Percentiles rank a stretch among this genome's conserved stretches.
Evolutionary conservation across 805 yeast genomes (phyloP).

Genomic region (Kodamaea sagamina): DNA sequence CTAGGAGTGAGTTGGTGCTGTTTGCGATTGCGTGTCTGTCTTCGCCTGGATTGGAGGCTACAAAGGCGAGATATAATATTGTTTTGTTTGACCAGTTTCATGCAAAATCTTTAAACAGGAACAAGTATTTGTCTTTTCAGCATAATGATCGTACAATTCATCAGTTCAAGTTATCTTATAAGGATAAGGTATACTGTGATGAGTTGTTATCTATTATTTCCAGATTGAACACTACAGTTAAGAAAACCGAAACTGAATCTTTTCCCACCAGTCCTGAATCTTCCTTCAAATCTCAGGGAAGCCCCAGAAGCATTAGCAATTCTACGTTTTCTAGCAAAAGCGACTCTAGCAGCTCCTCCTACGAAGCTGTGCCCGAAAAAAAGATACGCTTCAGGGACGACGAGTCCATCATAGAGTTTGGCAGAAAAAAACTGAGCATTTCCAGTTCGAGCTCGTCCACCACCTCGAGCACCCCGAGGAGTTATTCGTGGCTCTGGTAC

Average conservation of each 20-base stretch:
- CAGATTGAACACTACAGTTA: conserved; percentile 12
- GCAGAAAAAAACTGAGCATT: conserved; percentile 1
- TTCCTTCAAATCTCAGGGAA: conserved; percentile 9
- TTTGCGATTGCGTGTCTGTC: conserved; percentile 24
- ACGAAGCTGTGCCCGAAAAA: conserved; percentile 6
- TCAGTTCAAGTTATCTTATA: conserved; percentile 22
- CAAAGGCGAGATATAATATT: conserved; percentile 26
- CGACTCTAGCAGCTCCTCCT: conserved; percentile 6
- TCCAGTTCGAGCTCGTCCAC: conserved; percentile 3
- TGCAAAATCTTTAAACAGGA: conserved; percentile 15
- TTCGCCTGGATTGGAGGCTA: conserved; percentile 32
- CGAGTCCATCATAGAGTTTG: conserved; percentile 20
- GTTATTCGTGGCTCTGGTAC: conserved; percentile 34
- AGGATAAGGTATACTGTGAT: conserved; percentile 21
- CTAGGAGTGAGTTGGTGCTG: conserved; percentile 16
- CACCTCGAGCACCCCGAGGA: conserved; percentile 1
- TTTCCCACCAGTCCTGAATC: background rate
- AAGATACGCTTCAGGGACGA: conserved; percentile 19
- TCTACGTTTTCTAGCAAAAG: conserved; percentile 9
- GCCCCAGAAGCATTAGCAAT: conserved; percentile 6
- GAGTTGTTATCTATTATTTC: conserved; percentile 22
- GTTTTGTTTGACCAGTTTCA: conserved; percentile 23
- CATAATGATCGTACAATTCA: conserved; percentile 21
- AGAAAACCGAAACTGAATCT: conserved; percentile 2
- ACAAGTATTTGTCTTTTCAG: conserved; percentile 7